Percentiles rank a stretch among this genome's conserved stretches.
These are phyloP conservation scores for Fomitopsis pulvina DNA, from an alignment of 768 basidiomycete genomes.

Conservation along the genomic window DNA sequence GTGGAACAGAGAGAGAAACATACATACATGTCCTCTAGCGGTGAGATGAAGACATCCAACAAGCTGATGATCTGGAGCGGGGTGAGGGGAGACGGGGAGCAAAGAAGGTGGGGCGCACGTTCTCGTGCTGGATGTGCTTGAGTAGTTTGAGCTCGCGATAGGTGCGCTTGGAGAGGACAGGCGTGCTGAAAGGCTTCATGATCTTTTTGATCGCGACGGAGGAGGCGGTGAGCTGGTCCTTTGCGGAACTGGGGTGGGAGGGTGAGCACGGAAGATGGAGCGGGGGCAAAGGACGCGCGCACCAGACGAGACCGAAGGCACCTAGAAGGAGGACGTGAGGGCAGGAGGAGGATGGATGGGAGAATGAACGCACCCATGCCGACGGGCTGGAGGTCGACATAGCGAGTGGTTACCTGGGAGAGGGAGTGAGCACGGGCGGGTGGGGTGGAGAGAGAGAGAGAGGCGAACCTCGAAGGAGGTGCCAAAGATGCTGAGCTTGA, in stretches of 20 bases:
- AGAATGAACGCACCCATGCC: conserved; percentile 79
- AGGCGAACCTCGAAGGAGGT: conserved; percentile 86
- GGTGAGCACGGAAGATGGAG: conserved; percentile 3
- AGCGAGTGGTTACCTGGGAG: conserved; percentile 87
- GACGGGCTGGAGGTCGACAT: conserved; percentile 98
- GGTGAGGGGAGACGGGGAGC: conserved; percentile 3
- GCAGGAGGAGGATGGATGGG: background rate
- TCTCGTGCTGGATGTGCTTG: conserved; percentile 98
- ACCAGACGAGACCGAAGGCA: conserved; percentile 99
- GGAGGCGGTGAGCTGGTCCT: conserved; percentile 89
- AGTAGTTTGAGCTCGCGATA: conserved; percentile 97
- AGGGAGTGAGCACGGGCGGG: background rate
- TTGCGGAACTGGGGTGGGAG: conserved; percentile 61
- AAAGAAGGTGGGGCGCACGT: conserved; percentile 45
- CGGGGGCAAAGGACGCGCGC: conserved; percentile 19
- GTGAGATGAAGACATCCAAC: conserved; percentile 98
- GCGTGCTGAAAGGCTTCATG: conserved; percentile 99
- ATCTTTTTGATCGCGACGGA: conserved; percentile 99
- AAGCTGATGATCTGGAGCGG: conserved; percentile 86
- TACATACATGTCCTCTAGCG: conserved; percentile 92
- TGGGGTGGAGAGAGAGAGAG: conserved; percentile 7
- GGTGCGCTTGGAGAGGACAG: conserved; percentile 95
- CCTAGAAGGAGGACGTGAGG: conserved; percentile 35
- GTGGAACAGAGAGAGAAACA: conserved; percentile 3
- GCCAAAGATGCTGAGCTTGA: conserved; percentile 97